These are phyloP conservation scores for Paecilomyces fulvus DNA, from an alignment of 2,329 filamentous ascomycete genomes.

Conservation along the genomic window DNA sequence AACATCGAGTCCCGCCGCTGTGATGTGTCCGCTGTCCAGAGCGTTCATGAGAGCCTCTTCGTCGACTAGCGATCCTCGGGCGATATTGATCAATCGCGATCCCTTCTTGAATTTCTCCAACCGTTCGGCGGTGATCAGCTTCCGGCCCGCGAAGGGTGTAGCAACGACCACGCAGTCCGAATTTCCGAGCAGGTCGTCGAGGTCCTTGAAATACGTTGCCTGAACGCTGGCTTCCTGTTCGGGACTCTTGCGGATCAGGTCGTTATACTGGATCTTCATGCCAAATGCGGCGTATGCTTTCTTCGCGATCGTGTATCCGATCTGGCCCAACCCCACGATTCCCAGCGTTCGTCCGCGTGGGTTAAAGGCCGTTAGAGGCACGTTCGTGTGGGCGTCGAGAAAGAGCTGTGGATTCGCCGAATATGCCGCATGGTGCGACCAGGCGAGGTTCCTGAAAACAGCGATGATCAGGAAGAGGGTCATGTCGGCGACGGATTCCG, in stretches of 20 bases:
- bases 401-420: conserved; percentile 25
- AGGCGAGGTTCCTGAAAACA: conserved; percentile 45
- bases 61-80: conserved; percentile 45
- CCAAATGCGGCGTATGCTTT: conserved; percentile 40
- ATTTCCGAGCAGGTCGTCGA: conserved; percentile 34
- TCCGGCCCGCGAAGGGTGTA: conserved; percentile 28
- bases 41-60: conserved; percentile 43
- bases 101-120: conserved; percentile 42
- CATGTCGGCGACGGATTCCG: conserved; percentile 39
- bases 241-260: conserved; percentile 33
- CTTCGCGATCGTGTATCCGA: conserved; percentile 39
- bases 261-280: conserved; percentile 48
- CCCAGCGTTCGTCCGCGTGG: conserved; percentile 42
- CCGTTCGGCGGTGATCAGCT: conserved; percentile 33
- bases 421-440: conserved; percentile 40
- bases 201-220: conserved; percentile 29
- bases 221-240: conserved; percentile 28
- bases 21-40: conserved; percentile 38
- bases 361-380: conserved; percentile 37
- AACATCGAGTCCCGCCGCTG: conserved; percentile 45
- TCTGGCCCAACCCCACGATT: conserved; percentile 46
- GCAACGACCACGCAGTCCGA: conserved; percentile 39
- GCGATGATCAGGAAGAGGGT: conserved; percentile 36
- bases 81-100: conserved; percentile 44
- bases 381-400: conserved; percentile 5